Evolutionary conservation across 306 rosid genomes (phyloP), one percentile per base, ranked within the genome.

Genomic region (Fagus sylvatica): DNA sequence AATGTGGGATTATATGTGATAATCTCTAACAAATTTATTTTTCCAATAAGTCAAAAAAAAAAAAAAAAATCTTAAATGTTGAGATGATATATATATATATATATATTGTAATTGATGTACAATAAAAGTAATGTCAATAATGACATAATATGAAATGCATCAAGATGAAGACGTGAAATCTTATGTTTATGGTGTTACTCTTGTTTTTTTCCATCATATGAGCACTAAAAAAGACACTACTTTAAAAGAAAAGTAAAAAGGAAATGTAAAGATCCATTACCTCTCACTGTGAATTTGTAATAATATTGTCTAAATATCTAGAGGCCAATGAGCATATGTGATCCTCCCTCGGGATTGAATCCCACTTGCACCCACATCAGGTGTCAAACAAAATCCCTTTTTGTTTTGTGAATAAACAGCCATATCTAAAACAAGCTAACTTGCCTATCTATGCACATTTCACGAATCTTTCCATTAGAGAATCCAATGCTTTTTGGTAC

Each of bases 301-400:
- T 46, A 46, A 46, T 46, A 46, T 43, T 43, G 51, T 46, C 51
- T 46, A 46, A 46, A 28, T 57, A 10, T 30, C 22, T 28, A 11
- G 64, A 64, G 53, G n/a, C 46, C 73, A 71, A 59, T 43, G 61
- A 62, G 37, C 55, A 28, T 4, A 33, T 66, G 22, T 55, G 74
- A 75, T 74, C 28, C 57, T 72, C 75, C 83, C 80, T 90, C 76
- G 88, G 87, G 97, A 90, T 86, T 86, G 96, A 82, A 81, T 83
- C 87, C 87, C 89, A 78, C 81, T 80, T 82, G 89, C 81, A 80
- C 67, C 85, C 87, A 84, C 68, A 43, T 49, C 51, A 72, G 82
- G 87, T 71, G 77, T 83, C 84, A 90, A 84, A 83, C 55, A 16
- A 82, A 76, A 82, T 82, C 88, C 80, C 77, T 73, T 61, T 69